Evolutionary conservation across 225 moss, liverwort and hornwort genomes (phyloP).

Genomic region (Rhytidiadelphus loreus): DNA sequence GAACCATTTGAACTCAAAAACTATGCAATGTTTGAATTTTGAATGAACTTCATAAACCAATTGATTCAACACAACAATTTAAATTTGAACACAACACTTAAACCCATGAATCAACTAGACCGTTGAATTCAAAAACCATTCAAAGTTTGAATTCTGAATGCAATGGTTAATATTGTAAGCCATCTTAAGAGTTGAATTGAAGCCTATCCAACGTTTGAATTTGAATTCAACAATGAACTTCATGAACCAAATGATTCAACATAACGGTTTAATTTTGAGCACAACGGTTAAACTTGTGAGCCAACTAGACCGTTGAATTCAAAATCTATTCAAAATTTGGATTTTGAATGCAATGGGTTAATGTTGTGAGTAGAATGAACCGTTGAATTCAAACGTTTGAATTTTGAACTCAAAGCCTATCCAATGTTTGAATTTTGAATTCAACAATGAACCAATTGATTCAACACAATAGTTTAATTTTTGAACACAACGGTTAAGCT

Average conservation of each 20-base stretch:
- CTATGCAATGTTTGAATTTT: too few relatives aligned
- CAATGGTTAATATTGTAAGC: rapidly evolving
- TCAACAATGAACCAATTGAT: too few relatives aligned
- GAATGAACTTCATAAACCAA: too few relatives aligned
- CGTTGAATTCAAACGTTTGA: rapidly evolving
- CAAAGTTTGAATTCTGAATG: not conserved
- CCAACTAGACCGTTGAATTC: rapidly evolving
- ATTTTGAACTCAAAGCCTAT: not conserved
- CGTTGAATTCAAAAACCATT: not conserved
- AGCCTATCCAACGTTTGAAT: not conserved
- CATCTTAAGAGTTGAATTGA: rapidly evolving
- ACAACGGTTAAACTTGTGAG: rapidly evolving
- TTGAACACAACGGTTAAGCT: not conserved
- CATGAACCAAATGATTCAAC: too few relatives aligned
- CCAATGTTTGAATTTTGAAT: not conserved
- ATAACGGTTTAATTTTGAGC: not conserved
- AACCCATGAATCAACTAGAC: too few relatives aligned
- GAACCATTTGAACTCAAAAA: too few relatives aligned
- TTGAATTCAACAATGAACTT: not conserved
- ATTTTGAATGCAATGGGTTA: not conserved
- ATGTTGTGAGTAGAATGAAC: rapidly evolving
- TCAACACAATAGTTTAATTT: not conserved
- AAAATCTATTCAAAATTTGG: not conserved
- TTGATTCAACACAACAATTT: too few relatives aligned
- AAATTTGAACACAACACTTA: not conserved